Percentiles rank a stretch among this genome's conserved stretches.
Evolutionary conservation across 2,329 filamentous ascomycete species (phyloP).

Genomic region (Colletotrichum trifolii): DNA sequence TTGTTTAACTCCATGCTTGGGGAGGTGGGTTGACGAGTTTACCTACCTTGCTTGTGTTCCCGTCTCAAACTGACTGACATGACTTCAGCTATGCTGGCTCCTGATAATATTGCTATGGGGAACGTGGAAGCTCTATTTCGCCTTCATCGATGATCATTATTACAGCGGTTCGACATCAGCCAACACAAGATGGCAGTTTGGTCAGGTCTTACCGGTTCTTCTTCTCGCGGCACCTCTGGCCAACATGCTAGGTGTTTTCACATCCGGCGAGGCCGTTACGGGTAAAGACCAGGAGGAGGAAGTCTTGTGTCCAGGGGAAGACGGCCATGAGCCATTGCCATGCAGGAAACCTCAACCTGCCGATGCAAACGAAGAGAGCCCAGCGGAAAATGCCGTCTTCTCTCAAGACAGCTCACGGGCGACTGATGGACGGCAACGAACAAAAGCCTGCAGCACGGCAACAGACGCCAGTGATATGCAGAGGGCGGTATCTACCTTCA

Average conservation of each 20-base stretch:
- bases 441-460: too few relatives aligned
- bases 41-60: not conserved
- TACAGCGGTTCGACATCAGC: not conserved
- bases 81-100: not conserved
- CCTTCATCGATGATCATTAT: not conserved
- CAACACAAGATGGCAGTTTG: not conserved
- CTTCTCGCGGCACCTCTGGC: not conserved
- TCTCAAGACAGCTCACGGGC: too few relatives aligned
- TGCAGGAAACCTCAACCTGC: too few relatives aligned
- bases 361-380: too few relatives aligned
- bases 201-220: not conserved
- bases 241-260: not conserved
- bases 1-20: conserved; percentile 5
- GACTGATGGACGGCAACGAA: too few relatives aligned
- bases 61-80: not conserved
- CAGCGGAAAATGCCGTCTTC: too few relatives aligned
- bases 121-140: not conserved
- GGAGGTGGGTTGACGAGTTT: not conserved
- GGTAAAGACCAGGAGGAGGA: too few relatives aligned
- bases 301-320: too few relatives aligned
- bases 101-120: not conserved
- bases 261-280: not conserved
- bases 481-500: too few relatives aligned
- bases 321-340: too few relatives aligned
- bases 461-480: too few relatives aligned